Conservation (phyloP, 108 stramenopile species). For the Cylindrotheca closterium region DNA sequence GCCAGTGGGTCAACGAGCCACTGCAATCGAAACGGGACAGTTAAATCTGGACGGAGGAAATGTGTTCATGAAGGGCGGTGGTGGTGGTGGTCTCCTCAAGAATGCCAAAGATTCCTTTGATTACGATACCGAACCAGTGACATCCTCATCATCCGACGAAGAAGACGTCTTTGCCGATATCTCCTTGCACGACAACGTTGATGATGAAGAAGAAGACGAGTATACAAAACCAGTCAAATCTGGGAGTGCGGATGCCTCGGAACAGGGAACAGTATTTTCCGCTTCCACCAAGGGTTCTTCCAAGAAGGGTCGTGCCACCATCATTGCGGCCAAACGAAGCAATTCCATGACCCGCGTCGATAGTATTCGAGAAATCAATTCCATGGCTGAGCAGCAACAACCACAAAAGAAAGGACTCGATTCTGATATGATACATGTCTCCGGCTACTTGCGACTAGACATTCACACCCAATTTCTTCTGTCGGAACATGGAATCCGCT, state of each 20-base stretch:
- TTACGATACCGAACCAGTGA: background rate
- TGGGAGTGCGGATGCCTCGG: background rate
- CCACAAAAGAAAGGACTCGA: background rate
- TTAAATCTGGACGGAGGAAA: background rate
- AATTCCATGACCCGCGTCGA: background rate
- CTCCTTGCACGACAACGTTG: background rate
- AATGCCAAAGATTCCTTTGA: background rate
- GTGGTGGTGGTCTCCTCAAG: background rate
- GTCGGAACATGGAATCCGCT: background rate
- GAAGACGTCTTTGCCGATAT: background rate
- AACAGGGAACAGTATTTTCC: background rate
- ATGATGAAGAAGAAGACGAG: background rate
- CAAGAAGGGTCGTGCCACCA: background rate
- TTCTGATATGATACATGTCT: background rate
- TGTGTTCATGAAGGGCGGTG: background rate
- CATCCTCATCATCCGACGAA: background rate
- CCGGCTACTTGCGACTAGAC: background rate
- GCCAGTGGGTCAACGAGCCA: background rate
- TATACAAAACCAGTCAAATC: background rate
- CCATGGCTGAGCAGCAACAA: background rate
- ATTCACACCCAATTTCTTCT: background rate
- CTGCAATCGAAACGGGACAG: no score
- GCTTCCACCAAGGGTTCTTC: background rate
- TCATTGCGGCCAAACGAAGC: background rate
- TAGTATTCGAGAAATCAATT: background rate